Conservation (phyloP, 129 eudicot species). For the Artemisia annua region DNA sequence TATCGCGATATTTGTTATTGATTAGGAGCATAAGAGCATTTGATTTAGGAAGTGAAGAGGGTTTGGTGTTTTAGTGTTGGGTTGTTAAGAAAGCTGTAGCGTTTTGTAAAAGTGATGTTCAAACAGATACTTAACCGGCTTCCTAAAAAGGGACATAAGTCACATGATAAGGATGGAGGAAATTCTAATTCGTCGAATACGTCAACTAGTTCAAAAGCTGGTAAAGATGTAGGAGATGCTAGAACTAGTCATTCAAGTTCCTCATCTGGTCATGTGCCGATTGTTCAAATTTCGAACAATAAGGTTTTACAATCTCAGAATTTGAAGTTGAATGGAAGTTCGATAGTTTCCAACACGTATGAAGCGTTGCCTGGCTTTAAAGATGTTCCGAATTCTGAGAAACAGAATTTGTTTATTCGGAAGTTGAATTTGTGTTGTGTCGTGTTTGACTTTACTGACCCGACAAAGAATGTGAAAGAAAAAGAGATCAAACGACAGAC, state of each 20-base stretch:
- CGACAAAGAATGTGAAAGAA: conserved; percentile 56
- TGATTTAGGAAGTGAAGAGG: conserved; percentile 12
- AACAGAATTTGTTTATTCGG: conserved; percentile 49
- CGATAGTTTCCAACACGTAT: conserved; percentile 24
- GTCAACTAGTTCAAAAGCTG: conserved; percentile 17
- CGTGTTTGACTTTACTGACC: conserved; percentile 63
- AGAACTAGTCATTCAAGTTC: conserved; percentile 33
- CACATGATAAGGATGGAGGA: conserved; percentile 52
- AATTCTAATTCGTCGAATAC: conserved; percentile 43
- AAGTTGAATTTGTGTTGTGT: conserved; percentile 60
- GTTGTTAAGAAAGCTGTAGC: conserved; percentile 16
- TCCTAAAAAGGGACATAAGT: conserved; percentile 56
- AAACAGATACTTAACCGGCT: conserved; percentile 63
- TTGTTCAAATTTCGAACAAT: conserved; percentile 28
- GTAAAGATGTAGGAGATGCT: conserved; percentile 1
- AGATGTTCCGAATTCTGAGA: conserved; percentile 56
- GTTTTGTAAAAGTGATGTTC: conserved; percentile 47
- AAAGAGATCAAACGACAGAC: conserved; percentile 66
- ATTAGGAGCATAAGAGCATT: conserved; percentile 16
- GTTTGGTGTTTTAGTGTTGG: conserved; percentile 6
- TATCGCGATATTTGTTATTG: conserved; percentile 9
- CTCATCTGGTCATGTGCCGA: neutral
- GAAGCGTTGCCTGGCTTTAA: conserved; percentile 56
- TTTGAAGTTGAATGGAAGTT: conserved; percentile 34
- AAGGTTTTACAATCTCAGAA: conserved; percentile 38